A percentile compares a stretch with the other conserved stretches of the same genome.
phyloP scores from a whole-genome alignment of 2,329 filamentous ascomycete genomes.

The Xylariales sp. region DNA sequence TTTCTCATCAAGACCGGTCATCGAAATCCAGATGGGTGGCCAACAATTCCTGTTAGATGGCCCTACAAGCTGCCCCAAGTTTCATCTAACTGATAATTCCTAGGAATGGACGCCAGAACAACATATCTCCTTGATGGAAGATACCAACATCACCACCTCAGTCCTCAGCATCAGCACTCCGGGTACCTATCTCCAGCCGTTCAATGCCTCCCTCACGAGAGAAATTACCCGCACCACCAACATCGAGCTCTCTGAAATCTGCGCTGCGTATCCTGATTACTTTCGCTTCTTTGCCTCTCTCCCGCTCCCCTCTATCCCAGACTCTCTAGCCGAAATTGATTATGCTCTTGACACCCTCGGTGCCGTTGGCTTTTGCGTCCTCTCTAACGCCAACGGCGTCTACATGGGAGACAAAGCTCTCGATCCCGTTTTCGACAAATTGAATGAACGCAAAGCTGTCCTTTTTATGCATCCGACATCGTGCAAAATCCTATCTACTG shows the following conservation, averaged over 20 bases:
- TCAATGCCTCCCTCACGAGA: background rate
- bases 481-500: background rate
- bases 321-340: conserved; percentile 3
- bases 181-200: conserved; percentile 1
- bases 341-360: conserved; percentile 1
- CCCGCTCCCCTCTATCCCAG: background rate
- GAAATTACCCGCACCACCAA: conserved; percentile 2
- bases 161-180: conserved; percentile 5
- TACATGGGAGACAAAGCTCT: conserved; percentile 4
- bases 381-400: conserved; percentile 3
- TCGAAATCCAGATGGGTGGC: conserved; percentile 5
- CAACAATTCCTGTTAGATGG: background rate
- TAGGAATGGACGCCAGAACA: conserved; percentile 5
- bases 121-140: conserved; percentile 4
- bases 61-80: background rate
- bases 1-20: conserved; percentile 2
- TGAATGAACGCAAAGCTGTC: background rate
- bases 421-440: conserved; percentile 2
- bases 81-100: background rate
- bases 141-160: conserved; percentile 4
- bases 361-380: conserved; percentile 1
- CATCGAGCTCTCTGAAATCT: conserved; percentile 1
- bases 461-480: conserved; percentile 2
- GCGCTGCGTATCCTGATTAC: conserved; percentile 3
- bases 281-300: conserved; percentile 4